These are phyloP conservation scores for Saccharomycopsis malanga DNA, from an alignment of 805 yeast genomes.

Conservation along the genomic window DNA sequence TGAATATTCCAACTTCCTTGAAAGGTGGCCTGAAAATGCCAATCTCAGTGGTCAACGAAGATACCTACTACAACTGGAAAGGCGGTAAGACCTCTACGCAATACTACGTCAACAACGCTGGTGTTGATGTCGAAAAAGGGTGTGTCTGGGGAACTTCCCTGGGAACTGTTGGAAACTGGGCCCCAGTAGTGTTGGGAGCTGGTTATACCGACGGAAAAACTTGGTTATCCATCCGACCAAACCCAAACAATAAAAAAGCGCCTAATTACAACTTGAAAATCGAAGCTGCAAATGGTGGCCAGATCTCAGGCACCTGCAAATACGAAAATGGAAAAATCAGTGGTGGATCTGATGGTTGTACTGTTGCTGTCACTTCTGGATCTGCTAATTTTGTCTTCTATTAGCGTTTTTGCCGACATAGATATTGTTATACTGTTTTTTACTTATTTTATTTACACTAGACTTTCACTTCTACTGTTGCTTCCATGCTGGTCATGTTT, in stretches of 20 bases:
- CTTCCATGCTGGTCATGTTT: too few species aligned
- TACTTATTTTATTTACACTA: constrained; percentile 20
- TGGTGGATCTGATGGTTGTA: constrained; percentile 77
- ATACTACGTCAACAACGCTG: constrained; percentile 95
- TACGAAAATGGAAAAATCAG: constrained; percentile 74
- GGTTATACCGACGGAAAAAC: constrained; percentile 71
- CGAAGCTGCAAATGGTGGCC: constrained; percentile 55
- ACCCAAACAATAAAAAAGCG: constrained; percentile 75
- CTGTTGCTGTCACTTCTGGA: constrained; percentile 59
- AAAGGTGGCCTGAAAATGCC: constrained; percentile 56
- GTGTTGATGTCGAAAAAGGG: constrained; percentile 82
- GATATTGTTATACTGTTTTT: constrained; percentile 18
- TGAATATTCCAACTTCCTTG: constrained; percentile 88
- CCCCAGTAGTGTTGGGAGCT: constrained; percentile 91
- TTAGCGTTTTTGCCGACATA: constrained; percentile 19
- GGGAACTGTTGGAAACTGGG: constrained; percentile 93
- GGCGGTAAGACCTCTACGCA: constrained; percentile 86
- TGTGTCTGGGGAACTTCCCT: constrained; percentile 86
- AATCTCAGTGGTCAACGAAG: constrained; percentile 74
- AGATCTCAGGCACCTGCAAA: constrained; percentile 64
- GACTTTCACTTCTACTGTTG: background rate
- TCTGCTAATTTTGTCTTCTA: constrained; percentile 55
- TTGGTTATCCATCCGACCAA: constrained; percentile 85
- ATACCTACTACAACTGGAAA: constrained; percentile 71
- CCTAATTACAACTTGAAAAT: constrained; percentile 73